phyloP scores from a whole-genome alignment of 2,329 filamentous ascomycete genomes.

The Fusarium cyanostomum region DNA sequence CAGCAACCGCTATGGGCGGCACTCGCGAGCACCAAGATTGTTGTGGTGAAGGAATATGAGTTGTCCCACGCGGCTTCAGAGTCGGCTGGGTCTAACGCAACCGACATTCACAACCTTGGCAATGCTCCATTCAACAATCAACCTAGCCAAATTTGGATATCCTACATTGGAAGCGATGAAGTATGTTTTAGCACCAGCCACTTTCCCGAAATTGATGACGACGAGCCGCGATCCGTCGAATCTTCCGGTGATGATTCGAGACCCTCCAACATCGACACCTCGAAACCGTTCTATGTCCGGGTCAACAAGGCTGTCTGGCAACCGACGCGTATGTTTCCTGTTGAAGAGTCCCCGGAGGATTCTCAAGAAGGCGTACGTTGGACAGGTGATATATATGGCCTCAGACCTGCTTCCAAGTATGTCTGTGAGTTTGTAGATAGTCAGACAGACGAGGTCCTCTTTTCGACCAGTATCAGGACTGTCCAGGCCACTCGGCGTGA shows the following conservation, averaged over 20 bases:
- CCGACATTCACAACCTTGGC: slow-evolving; percentile 79
- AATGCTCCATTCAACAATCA: slow-evolving; percentile 77
- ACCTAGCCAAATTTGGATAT: slow-evolving; percentile 81
- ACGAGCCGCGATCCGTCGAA: slow-evolving; percentile 36
- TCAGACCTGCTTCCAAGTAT: slow-evolving; percentile 79
- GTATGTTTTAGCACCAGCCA: slow-evolving; percentile 79
- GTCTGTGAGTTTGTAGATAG: slow-evolving; percentile 80
- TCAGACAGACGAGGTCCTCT: slow-evolving; percentile 71
- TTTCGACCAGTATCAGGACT: slow-evolving; percentile 77
- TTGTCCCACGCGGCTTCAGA: slow-evolving; percentile 80
- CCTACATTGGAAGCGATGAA: slow-evolving; percentile 80
- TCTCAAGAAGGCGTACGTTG: slow-evolving; percentile 63
- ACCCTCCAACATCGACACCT: slow-evolving; percentile 67
- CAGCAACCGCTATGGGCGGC: slow-evolving; percentile 95
- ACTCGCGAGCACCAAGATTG: slow-evolving; percentile 94
- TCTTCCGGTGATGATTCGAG: slow-evolving; percentile 46
- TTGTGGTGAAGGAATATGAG: slow-evolving; percentile 91
- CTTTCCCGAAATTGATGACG: slow-evolving; percentile 61
- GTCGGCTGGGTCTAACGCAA: slow-evolving; percentile 77
- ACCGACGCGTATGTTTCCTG: slow-evolving; percentile 73
- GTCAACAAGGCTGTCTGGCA: slow-evolving; percentile 85
- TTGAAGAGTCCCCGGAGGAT: slow-evolving; percentile 48
- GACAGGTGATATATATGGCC: slow-evolving; percentile 75
- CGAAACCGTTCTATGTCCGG: slow-evolving; percentile 81
- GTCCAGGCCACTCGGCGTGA: slow-evolving; percentile 56